These are phyloP conservation scores for Solanum hybrid DNA, from an alignment of 305 asterid genomes.

Conservation along the genomic window DNA sequence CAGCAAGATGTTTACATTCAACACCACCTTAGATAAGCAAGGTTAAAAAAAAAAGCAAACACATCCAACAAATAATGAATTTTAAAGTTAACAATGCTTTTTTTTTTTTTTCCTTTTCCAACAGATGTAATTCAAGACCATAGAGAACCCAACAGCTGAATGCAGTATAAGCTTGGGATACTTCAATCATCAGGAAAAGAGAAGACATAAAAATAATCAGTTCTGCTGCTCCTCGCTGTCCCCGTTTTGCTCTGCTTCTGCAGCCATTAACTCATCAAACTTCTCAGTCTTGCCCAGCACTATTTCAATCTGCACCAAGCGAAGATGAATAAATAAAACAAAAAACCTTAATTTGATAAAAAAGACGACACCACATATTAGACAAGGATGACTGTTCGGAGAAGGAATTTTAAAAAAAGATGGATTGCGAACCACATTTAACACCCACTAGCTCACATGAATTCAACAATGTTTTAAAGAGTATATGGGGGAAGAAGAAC, in stretches of 20 bases:
- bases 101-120: not conserved
- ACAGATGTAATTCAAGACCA: not conserved
- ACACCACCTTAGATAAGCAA: not conserved
- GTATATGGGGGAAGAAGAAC: not conserved
- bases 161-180: not conserved
- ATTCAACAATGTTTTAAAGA: not conserved
- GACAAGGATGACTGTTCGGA: not conserved
- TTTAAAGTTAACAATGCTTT: not conserved
- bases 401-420: not conserved
- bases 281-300: slow-evolving; percentile 27
- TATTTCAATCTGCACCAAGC: slow-evolving; percentile 32
- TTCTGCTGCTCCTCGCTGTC: slow-evolving; percentile 22
- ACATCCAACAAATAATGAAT: not conserved
- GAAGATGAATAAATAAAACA: not conserved
- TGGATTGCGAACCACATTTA: not conserved
- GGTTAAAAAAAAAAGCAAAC: not conserved
- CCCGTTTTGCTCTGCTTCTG: slow-evolving; percentile 25
- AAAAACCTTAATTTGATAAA: not conserved
- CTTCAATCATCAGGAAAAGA: not conserved
- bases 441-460: not conserved
- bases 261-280: slow-evolving; percentile 41
- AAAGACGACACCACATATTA: not conserved
- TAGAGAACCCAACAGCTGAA: not conserved
- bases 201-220: not conserved
- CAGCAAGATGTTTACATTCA: not conserved